Evolutionary conservation across 345 rosid genomes (phyloP), one percentile per base, ranked within the genome.

Genomic region (Chamaenerion angustifolium): DNA sequence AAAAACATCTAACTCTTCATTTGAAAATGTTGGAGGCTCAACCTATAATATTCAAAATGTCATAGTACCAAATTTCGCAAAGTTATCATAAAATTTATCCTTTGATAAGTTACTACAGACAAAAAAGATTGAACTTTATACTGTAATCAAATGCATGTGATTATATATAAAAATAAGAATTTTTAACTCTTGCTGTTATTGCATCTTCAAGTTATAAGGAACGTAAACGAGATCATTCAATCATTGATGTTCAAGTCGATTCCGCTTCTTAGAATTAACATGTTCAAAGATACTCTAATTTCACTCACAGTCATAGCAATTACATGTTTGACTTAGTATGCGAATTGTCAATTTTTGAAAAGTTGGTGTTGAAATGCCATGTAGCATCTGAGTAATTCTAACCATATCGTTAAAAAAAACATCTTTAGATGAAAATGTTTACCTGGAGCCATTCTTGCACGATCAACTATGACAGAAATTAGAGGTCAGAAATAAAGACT

Each of bases 281-380:
- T 44, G 58, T 15, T 55, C 49, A 23, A 55, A 55, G 1, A 43
- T 8, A 18, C 49, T 55, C 58, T 49, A 43, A 25, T 43, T 55
- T 1, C 4, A n/a, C 58, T 55, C 58, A 18, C 49, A 55, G 1
- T 12, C 48, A 11, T 6, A 43, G 5, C 49, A 10, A 43, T 12
- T 43, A 43, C 48, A 43, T 12, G 49, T 23, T 21, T 43, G 42
- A 25, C 58, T 43, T 18, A 43, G 31, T 11, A 25, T 27, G 25
- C 50, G 13, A 8, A 46, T 46, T 1, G 50, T 23, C 50, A 46
- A 15, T n/a, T 46, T 46, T 14, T 16, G 50, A 3, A 46, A 9
- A 46, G 9, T 46, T 6, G 49, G 49, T 7, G 49, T 19, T 6
- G 1, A 6, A 8, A 1, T 1, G 12, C 49, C 49, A 46, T 46